phyloP scores from a whole-genome alignment of 2,329 filamentous ascomycete genomes.

The Pseudogymnoascus sp. region DNA sequence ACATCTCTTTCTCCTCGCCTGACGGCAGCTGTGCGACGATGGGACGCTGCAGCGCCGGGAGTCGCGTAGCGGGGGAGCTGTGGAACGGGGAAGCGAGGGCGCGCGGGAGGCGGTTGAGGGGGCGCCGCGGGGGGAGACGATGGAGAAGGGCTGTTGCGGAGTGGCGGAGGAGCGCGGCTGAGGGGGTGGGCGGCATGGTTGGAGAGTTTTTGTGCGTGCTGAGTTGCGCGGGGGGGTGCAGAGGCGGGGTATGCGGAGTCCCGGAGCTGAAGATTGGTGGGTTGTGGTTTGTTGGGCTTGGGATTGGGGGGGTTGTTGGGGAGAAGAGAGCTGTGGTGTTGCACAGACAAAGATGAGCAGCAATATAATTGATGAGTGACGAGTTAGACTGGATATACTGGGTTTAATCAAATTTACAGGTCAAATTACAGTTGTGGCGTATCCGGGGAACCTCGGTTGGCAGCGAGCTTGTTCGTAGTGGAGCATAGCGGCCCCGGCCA shows the following conservation, averaged over 20 bases:
- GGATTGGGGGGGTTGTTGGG: too few relatives aligned
- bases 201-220: too few relatives aligned
- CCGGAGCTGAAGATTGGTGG: background rate
- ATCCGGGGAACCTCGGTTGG: conserved; percentile 2
- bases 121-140: background rate
- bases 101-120: background rate
- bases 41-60: background rate
- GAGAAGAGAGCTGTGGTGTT: background rate
- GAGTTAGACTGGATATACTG: background rate
- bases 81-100: background rate
- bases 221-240: background rate
- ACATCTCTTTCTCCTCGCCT: background rate
- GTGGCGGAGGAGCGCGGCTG: background rate
- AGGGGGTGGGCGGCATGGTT: background rate
- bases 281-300: background rate
- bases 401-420: background rate
- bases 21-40: background rate
- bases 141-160: background rate
- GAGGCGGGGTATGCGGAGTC: background rate
- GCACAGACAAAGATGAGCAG: background rate
- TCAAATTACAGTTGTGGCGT: conserved; percentile 6
- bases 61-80: background rate
- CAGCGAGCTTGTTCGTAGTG: background rate
- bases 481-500: background rate
- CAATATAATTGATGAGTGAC: background rate